phyloP scores from a whole-genome alignment of 1,284 basidiomycete species.

The Peniophora sp. region DNA sequence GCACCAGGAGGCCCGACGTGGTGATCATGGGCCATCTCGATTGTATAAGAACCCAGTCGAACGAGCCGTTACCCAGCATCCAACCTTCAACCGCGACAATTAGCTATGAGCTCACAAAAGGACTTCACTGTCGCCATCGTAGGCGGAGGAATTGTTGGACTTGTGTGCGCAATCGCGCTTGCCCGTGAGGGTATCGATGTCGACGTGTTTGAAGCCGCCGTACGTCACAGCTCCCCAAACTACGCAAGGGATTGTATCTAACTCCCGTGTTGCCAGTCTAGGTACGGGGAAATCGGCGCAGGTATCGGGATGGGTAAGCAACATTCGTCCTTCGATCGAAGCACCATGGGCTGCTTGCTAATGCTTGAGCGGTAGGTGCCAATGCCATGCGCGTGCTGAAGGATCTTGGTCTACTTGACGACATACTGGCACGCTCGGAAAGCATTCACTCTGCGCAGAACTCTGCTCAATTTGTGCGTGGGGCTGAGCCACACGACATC shows the following conservation, averaged over 20 bases:
- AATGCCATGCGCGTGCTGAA: conserved; percentile 38
- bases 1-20: no score
- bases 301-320: conserved; percentile 39
- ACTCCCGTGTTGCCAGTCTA: conserved; percentile 23
- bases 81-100: no score
- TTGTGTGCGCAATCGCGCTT: conserved; percentile 12
- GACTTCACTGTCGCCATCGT: conserved; percentile 13
- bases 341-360: conserved; percentile 1
- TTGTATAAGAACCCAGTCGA: no score
- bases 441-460: conserved; percentile 20
- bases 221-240: conserved; percentile 2
- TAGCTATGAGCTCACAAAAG: neutral
- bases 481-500: conserved; percentile 8
- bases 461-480: conserved; percentile 28
- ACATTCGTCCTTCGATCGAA: neutral
- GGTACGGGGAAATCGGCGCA: conserved; percentile 42
- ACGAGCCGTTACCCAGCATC: no score
- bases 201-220: conserved; percentile 14
- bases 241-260: neutral
- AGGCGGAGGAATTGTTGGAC: conserved; percentile 14
- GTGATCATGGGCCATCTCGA: no score
- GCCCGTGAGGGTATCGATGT: conserved; percentile 9
- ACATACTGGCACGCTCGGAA: conserved; percentile 27
- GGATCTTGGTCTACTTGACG: conserved; percentile 32
- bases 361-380: conserved; percentile 25